Evolutionary conservation across 805 yeast genomes (phyloP), one percentile per base, ranked within the genome.

Genomic region (Suhomyces sp.): DNA sequence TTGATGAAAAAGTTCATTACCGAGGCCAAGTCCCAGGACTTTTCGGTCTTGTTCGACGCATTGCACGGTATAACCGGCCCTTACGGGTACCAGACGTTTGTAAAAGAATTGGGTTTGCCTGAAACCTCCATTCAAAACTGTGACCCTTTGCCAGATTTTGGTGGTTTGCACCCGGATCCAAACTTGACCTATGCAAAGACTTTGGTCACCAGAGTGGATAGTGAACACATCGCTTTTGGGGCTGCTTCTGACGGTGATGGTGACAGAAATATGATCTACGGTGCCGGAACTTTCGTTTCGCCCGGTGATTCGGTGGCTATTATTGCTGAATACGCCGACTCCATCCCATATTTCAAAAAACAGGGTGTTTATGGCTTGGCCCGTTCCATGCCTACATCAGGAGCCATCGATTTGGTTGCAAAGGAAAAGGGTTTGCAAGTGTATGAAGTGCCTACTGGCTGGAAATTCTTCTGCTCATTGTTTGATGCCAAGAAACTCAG

Each of bases 241-340:
- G 98, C 98, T 38, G 98, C 98, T 7, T 88, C 96, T n/a, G 99
- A 90, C 68, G 99, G 99, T 71, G 99, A 93, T 64, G 99, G 99
- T 70, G 99, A 93, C 69, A 85, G 99, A 75, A 93, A 93, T 71
- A 93, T 93, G 99, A 93, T 93, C 65, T 94, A 94, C 70, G 99
- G 99, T 55, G 90, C 90, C 41, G 87, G 87, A 46, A 82, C 97
- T 2, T 93, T 93, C 71, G 98, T 93, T 12, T 91, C 97, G 1
- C 99, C 99, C 7, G 98, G 99, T 68, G 99, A 93, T 71, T 88
- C 96, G 4, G 98, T 93, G 33, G 98, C 99, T 44, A 93, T 93
- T 60, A 93, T 93, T 68, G 92, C 97, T 15, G 97, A 94, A 74
- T 88, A 93, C 65, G 94, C 97, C 13, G 82, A 80, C 59, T 72